phyloP scores from a whole-genome alignment of 192 early-diverging fungal genomes.

The Podila epigama region DNA sequence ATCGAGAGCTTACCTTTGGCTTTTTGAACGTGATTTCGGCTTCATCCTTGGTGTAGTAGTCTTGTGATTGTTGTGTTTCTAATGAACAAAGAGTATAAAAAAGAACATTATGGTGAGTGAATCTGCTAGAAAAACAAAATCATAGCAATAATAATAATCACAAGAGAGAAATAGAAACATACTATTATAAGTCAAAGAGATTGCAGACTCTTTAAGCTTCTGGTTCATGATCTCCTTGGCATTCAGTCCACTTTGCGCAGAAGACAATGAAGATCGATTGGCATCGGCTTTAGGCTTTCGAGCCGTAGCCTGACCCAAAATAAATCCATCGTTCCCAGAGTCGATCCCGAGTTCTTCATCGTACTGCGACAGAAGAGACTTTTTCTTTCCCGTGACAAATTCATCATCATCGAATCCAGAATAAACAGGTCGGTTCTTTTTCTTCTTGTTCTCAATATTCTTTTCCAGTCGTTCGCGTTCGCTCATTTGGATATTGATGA shows the following conservation, averaged over 20 bases:
- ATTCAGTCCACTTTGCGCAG: neutral
- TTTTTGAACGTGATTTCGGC: constrained; percentile 79
- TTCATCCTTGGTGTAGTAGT: constrained; percentile 93
- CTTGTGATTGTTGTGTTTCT: constrained; percentile 74
- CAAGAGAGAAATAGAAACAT: constrained; percentile 6
- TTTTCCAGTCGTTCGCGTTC: constrained; percentile 73
- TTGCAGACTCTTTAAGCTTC: constrained; percentile 49
- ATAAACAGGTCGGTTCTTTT: constrained; percentile 65
- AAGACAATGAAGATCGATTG: neutral
- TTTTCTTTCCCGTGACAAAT: constrained; percentile 56
- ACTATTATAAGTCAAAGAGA: constrained; percentile 64
- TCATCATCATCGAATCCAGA: constrained; percentile 82
- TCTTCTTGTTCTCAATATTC: constrained; percentile 79
- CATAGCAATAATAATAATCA: constrained; percentile 3
- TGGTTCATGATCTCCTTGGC: constrained; percentile 44
- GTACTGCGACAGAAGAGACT: constrained; percentile 75
- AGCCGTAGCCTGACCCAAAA: constrained; percentile 40
- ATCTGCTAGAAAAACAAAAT: neutral
- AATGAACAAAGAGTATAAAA: neutral
- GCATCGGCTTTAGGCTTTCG: constrained; percentile 2
- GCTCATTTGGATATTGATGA: constrained; percentile 72
- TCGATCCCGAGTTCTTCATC: constrained; percentile 70
- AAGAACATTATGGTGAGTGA: neutral
- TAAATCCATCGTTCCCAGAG: constrained; percentile 28
- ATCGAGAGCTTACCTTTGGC: constrained; percentile 64